A percentile compares a stretch with the other conserved stretches of the same genome.
Evolutionary conservation across 768 basidiomycete species (phyloP).

Genomic region (Lactarius quietus): DNA sequence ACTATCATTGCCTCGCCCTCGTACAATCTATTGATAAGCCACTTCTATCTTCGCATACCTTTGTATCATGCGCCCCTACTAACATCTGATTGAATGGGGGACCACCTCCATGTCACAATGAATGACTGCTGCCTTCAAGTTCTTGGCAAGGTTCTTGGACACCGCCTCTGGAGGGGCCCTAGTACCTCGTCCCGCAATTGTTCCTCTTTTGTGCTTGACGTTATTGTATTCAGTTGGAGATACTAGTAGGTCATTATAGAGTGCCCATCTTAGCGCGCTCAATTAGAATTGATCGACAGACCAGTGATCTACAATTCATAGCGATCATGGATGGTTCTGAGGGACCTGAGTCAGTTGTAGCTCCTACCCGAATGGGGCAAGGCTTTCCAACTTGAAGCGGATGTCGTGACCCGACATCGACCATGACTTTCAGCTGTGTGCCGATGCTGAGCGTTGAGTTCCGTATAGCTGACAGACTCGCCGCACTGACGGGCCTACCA

Average conservation of each 20-base stretch:
- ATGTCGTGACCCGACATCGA: constrained; percentile 87
- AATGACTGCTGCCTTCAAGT: constrained; percentile 64
- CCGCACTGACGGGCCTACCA: neutral
- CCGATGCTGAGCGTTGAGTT: too few relatives aligned
- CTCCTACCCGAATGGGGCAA: constrained; percentile 43
- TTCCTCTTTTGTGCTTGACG: constrained; percentile 64
- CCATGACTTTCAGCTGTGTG: constrained; percentile 34
- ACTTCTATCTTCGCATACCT: too few relatives aligned
- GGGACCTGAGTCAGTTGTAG: constrained; percentile 71
- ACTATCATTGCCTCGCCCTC: too few relatives aligned
- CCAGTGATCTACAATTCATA: constrained; percentile 33
- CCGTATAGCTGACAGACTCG: neutral
- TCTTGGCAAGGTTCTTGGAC: too few relatives aligned
- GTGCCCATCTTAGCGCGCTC: constrained; percentile 39
- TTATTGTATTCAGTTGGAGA: constrained; percentile 50
- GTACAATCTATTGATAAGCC: too few relatives aligned
- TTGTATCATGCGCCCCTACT: too few relatives aligned
- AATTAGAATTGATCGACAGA: neutral
- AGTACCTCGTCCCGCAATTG: constrained; percentile 69
- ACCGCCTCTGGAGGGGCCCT: constrained; percentile 79
- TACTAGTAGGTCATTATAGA: constrained; percentile 64
- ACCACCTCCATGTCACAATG: constrained; percentile 30
- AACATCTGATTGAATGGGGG: neutral
- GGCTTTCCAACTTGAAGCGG: constrained; percentile 49
- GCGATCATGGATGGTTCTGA: constrained; percentile 87